A percentile compares a stretch with the other conserved stretches of the same genome.
These are phyloP conservation scores for Naganishia antarctica DNA, from an alignment of 768 basidiomycete species.

Conservation along the genomic window DNA sequence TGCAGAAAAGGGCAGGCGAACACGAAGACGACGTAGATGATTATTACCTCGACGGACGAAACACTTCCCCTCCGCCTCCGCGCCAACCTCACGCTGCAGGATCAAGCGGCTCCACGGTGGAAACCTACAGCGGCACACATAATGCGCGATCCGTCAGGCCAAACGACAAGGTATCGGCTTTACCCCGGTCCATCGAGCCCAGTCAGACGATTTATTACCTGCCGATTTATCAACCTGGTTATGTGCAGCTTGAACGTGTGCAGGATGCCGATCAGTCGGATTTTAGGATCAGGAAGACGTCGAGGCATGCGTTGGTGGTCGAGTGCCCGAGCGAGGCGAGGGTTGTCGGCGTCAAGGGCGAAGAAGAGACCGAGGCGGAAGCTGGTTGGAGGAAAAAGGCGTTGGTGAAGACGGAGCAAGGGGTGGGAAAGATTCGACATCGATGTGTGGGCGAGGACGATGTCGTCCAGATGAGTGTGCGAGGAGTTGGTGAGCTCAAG, in stretches of 20 bases:
- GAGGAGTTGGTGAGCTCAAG: slow-evolving; percentile 41
- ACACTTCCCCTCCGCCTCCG: slow-evolving; percentile 7
- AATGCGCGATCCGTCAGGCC: slow-evolving; percentile 41
- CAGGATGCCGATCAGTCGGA: slow-evolving; percentile 65
- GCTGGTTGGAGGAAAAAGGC: background rate
- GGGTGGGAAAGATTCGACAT: background rate
- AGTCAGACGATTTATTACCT: slow-evolving; percentile 73
- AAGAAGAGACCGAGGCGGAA: background rate
- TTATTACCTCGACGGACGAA: slow-evolving; percentile 29
- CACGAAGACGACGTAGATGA: slow-evolving; percentile 38
- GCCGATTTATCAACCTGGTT: slow-evolving; percentile 66
- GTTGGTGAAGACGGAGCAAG: background rate
- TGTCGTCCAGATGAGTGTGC: slow-evolving; percentile 35
- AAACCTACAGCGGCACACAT: slow-evolving; percentile 12
- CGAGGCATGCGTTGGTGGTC: slow-evolving; percentile 62
- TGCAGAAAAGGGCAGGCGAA: slow-evolving; percentile 19
- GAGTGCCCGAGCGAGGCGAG: slow-evolving; percentile 69
- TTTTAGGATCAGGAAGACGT: slow-evolving; percentile 62
- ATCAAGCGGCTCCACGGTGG: background rate
- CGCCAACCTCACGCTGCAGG: background rate
- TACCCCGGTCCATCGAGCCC: slow-evolving; percentile 57
- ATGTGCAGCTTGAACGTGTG: slow-evolving; percentile 68
- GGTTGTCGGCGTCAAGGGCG: slow-evolving; percentile 4
- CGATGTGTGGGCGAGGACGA: slow-evolving; percentile 45
- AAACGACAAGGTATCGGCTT: slow-evolving; percentile 46